Evolutionary conservation across 345 rosid species (phyloP).

Genomic region (Euphorbia tirucalli): DNA sequence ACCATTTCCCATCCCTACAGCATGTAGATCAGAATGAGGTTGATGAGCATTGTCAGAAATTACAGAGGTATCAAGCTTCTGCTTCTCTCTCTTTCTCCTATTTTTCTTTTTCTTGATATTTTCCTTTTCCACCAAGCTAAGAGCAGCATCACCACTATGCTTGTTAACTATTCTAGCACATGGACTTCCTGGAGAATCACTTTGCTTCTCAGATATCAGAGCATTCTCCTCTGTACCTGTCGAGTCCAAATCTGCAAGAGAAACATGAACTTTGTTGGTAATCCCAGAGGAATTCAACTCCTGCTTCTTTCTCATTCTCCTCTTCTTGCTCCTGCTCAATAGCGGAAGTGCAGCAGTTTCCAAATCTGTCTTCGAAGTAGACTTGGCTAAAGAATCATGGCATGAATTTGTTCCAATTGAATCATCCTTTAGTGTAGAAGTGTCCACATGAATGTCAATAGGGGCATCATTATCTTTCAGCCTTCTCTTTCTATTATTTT

Average conservation of each 20-base stretch:
- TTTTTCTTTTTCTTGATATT: too few species aligned
- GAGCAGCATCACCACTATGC: background rate
- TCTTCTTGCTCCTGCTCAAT: background rate
- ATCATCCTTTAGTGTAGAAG: background rate
- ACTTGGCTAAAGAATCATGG: constrained; percentile 13
- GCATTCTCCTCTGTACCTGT: background rate
- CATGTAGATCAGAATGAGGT: background rate
- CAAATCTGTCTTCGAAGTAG: background rate
- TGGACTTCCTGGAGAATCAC: constrained; percentile 12
- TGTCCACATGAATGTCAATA: constrained; percentile 4
- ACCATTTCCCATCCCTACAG: background rate
- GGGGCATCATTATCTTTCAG: background rate
- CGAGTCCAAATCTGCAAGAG: background rate
- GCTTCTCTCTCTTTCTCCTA: background rate
- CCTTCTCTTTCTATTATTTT: constrained; percentile 10
- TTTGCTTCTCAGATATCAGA: constrained; percentile 3
- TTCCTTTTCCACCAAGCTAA: too few species aligned
- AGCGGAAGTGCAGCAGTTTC: too few species aligned
- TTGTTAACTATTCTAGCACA: constrained; percentile 10
- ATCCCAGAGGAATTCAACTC: constrained; percentile 1
- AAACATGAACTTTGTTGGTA: background rate
- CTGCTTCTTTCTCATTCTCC: constrained; percentile 10
- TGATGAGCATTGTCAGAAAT: background rate
- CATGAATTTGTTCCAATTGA: background rate
- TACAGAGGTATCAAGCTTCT: background rate